Evolutionary conservation across 176 grass and related monocot genomes (phyloP).

Genomic region (Musa beccarii): DNA sequence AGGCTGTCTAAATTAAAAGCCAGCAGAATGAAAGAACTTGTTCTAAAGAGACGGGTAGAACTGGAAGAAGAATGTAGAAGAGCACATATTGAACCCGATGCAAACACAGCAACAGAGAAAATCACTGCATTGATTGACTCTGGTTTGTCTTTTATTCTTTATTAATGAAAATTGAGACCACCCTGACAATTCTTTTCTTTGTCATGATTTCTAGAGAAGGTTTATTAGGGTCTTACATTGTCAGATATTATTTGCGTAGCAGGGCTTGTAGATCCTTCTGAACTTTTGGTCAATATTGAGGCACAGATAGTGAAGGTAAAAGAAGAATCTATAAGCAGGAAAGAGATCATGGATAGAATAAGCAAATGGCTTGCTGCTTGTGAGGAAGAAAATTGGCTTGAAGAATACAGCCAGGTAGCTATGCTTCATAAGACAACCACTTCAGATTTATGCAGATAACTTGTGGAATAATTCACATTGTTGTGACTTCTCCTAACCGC

Average conservation of each 20-base stretch:
- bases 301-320: constrained; percentile 71
- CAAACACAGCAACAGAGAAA: constrained; percentile 69
- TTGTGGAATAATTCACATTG: too few relatives aligned
- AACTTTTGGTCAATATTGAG: constrained; percentile 78
- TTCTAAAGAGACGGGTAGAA: constrained; percentile 67
- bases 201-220: too few relatives aligned
- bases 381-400: constrained; percentile 89
- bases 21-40: constrained; percentile 78
- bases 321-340: constrained; percentile 76
- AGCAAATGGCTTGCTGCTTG: constrained; percentile 89
- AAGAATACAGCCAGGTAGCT: constrained; percentile 91
- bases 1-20: constrained; percentile 77
- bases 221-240: constrained; percentile 16
- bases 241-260: constrained; percentile 13
- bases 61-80: constrained; percentile 83
- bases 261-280: constrained; percentile 76
- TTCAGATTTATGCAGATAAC: background rate
- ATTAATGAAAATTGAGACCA: background rate
- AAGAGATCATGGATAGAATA: constrained; percentile 94
- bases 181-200: background rate
- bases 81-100: constrained; percentile 81
- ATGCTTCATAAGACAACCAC: background rate
- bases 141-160: constrained; percentile 36
- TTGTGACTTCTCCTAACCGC: too few relatives aligned
- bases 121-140: constrained; percentile 76